Evolutionary conservation across 208 protist species (phyloP).

Genomic region (Leishmania lainsoni): DNA sequence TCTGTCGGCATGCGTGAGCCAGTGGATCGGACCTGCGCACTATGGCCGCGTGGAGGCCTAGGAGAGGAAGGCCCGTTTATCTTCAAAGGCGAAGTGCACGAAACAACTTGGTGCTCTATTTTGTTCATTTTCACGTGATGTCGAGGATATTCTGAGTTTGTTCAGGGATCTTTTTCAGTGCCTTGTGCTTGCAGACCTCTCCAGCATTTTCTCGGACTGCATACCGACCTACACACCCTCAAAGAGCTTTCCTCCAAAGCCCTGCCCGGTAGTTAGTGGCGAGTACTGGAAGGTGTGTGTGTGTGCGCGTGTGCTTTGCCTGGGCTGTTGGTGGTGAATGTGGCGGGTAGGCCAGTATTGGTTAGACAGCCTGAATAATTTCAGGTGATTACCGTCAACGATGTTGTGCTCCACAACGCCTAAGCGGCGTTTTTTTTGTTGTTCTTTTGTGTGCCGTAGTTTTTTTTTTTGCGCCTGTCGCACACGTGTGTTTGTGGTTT

Average conservation of each 20-base stretch:
- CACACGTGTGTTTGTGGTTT: not conserved
- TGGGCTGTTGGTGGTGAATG: not conserved
- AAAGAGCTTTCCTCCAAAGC: not conserved
- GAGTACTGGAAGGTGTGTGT: not conserved
- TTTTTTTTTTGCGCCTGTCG: not conserved
- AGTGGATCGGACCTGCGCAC: not conserved
- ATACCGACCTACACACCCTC: not conserved
- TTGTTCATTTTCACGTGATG: no score
- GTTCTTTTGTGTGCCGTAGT: not conserved
- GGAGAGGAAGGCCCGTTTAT: no score
- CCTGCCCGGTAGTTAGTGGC: not conserved
- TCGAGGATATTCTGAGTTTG: no score
- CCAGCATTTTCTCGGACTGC: no score
- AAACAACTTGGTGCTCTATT: no score
- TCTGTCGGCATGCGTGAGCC: no score
- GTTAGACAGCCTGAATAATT: not conserved
- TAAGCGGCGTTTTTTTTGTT: not conserved
- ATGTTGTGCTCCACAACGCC: not conserved
- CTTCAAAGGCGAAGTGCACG: no score
- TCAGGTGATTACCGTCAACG: not conserved
- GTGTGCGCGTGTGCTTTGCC: not conserved
- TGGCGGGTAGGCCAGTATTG: not conserved
- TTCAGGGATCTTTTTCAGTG: no score
- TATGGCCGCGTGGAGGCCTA: not conserved
- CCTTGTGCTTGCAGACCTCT: not conserved